Percentiles rank a stretch among this genome's conserved stretches.
Conservation (phyloP, 495 filamentous ascomycete species). For the Articulospora tetracladia region DNA sequence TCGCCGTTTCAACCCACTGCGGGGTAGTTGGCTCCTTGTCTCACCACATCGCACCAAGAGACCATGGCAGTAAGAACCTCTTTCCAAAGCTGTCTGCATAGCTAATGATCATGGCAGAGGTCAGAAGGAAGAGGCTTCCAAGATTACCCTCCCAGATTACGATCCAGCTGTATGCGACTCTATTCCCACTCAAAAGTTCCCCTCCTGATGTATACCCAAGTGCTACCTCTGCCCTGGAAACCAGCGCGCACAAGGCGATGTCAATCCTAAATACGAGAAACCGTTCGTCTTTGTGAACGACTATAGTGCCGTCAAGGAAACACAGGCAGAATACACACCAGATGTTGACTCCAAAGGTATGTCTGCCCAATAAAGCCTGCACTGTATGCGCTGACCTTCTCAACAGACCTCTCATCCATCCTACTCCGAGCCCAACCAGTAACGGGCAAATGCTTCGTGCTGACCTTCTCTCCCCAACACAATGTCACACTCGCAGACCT, state of each 20-base stretch:
- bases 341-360: constrained; percentile 47
- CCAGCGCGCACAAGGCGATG: constrained; percentile 81
- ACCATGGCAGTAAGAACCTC: constrained; percentile 86
- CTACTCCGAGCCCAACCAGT: constrained; percentile 82
- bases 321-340: constrained; percentile 68
- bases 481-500: constrained; percentile 91
- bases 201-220: constrained; percentile 26
- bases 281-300: constrained; percentile 98
- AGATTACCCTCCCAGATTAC: constrained; percentile 71
- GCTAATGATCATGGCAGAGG: constrained; percentile 51
- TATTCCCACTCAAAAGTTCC: neutral
- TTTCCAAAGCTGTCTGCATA: neutral
- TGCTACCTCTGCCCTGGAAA: constrained; percentile 99
- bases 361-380: constrained; percentile 1
- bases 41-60: constrained; percentile 95
- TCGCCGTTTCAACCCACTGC: constrained; percentile 86
- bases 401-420: constrained; percentile 62
- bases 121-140: constrained; percentile 79
- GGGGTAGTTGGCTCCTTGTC: constrained; percentile 85
- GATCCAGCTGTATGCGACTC: constrained; percentile 59
- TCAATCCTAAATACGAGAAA: constrained; percentile 78
- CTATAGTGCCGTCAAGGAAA: constrained; percentile 94
- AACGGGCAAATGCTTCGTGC: constrained; percentile 95
- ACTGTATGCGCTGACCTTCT: neutral
- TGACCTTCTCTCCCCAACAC: constrained; percentile 88